These are phyloP conservation scores for Aechmea fasciata DNA, from an alignment of 176 grass and related monocot genomes.

Conservation along the genomic window DNA sequence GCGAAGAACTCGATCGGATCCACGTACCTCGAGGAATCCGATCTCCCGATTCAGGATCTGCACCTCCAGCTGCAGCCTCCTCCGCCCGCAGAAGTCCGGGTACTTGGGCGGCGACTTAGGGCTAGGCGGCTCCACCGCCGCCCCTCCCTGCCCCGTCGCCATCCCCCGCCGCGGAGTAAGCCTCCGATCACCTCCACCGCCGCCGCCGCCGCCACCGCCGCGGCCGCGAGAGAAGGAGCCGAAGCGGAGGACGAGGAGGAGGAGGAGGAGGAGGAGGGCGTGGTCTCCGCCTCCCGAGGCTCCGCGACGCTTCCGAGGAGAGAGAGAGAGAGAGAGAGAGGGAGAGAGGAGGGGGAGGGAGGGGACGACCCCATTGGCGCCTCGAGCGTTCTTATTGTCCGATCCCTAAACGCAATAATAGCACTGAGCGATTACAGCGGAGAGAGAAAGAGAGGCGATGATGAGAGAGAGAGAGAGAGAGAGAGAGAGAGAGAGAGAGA, in stretches of 20 bases:
- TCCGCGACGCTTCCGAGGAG: not conserved
- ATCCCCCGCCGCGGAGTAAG: not conserved
- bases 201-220: not conserved
- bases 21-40: constrained; percentile 64
- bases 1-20: not conserved
- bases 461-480: no score
- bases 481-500: not conserved
- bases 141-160: constrained; percentile 19
- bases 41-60: constrained; percentile 91
- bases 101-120: constrained; percentile 82
- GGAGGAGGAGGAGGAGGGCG: constrained; percentile 1
- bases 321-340: constrained; percentile 3
- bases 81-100: constrained; percentile 82
- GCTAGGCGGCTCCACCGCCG: constrained; percentile 39
- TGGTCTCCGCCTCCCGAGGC: not conserved
- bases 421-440: constrained; percentile 31
- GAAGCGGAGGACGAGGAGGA: not conserved
- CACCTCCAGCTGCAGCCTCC: constrained; percentile 80
- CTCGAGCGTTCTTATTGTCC: constrained; percentile 9
- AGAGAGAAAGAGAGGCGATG: constrained; percentile 9
- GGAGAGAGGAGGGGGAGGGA: constrained; percentile 22
- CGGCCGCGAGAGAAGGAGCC: not conserved
- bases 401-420: constrained; percentile 29
- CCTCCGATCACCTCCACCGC: not conserved
- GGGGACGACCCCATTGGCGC: constrained; percentile 36